A percentile compares a stretch with the other conserved stretches of the same genome.
phyloP scores from a whole-genome alignment of 306 rosid genomes.

The Canavalia ensiformis region DNA sequence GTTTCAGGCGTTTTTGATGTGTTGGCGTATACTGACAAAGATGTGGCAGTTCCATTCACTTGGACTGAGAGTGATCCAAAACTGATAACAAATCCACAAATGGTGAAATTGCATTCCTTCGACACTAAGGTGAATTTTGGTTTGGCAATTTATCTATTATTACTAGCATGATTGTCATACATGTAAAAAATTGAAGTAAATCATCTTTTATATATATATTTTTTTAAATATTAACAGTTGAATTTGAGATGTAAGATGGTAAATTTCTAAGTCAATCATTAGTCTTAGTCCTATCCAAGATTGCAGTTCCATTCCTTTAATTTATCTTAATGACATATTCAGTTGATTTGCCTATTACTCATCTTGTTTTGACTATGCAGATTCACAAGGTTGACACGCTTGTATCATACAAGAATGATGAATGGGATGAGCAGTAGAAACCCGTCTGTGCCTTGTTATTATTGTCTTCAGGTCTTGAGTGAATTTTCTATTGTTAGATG shows the following conservation, averaged over 20 bases:
- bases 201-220: too few species aligned
- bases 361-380: slow-evolving; percentile 59
- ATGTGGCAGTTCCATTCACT: slow-evolving; percentile 93
- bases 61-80: slow-evolving; percentile 99
- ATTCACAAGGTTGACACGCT: slow-evolving; percentile 95
- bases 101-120: slow-evolving; percentile 98
- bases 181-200: too few species aligned
- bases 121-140: slow-evolving; percentile 85
- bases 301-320: not conserved
- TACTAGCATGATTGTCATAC: too few species aligned
- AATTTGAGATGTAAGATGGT: too few species aligned
- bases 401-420: slow-evolving; percentile 96
- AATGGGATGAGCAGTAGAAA: slow-evolving; percentile 77
- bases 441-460: not conserved
- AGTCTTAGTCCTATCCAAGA: too few species aligned
- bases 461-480: slow-evolving; percentile 17
- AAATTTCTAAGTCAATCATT: too few species aligned
- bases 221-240: too few species aligned
- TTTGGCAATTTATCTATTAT: not conserved
- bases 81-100: slow-evolving; percentile 93
- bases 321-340: not conserved
- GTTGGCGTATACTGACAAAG: slow-evolving; percentile 95
- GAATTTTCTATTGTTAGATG: slow-evolving; percentile 16
- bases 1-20: slow-evolving; percentile 92
- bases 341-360: slow-evolving; percentile 19